These are phyloP conservation scores for Colletotrichum sansevieriae DNA, from an alignment of 2,329 filamentous ascomycete species.

Conservation along the genomic window DNA sequence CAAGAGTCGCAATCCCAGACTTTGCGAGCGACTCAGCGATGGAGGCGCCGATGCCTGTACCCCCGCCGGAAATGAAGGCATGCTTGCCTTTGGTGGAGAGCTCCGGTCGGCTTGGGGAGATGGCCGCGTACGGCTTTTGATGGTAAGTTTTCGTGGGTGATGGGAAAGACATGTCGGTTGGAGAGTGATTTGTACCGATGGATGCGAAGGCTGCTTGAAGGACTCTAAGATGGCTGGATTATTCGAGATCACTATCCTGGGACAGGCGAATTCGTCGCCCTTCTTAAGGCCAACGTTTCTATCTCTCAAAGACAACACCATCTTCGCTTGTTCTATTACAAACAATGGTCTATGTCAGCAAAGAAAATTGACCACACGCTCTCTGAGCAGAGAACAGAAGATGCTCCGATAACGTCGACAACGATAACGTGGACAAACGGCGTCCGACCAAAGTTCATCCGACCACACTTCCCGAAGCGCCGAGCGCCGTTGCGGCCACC, in stretches of 20 bases:
- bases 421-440: conserved; percentile 12
- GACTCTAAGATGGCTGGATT: neutral
- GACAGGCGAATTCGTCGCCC: too few relatives aligned
- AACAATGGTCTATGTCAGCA: too few relatives aligned
- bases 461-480: neutral
- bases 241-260: too few relatives aligned
- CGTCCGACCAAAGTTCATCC: neutral
- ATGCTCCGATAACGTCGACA: conserved; percentile 6
- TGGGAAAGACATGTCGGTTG: conserved; percentile 37
- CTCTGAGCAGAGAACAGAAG: fast-evolving
- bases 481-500: neutral
- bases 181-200: too few relatives aligned
- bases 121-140: conserved; percentile 45
- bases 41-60: conserved; percentile 62
- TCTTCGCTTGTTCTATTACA: too few relatives aligned
- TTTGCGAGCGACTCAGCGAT: conserved; percentile 57
- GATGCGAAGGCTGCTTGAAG: neutral
- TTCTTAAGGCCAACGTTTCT: too few relatives aligned
- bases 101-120: conserved; percentile 45
- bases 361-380: too few relatives aligned
- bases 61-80: conserved; percentile 68
- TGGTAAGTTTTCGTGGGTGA: conserved; percentile 42
- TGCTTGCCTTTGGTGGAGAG: conserved; percentile 55
- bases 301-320: neutral
- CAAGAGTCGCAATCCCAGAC: conserved; percentile 60